phyloP scores from a whole-genome alignment of 768 basidiomycete genomes.

The Amanita fuliginea region DNA sequence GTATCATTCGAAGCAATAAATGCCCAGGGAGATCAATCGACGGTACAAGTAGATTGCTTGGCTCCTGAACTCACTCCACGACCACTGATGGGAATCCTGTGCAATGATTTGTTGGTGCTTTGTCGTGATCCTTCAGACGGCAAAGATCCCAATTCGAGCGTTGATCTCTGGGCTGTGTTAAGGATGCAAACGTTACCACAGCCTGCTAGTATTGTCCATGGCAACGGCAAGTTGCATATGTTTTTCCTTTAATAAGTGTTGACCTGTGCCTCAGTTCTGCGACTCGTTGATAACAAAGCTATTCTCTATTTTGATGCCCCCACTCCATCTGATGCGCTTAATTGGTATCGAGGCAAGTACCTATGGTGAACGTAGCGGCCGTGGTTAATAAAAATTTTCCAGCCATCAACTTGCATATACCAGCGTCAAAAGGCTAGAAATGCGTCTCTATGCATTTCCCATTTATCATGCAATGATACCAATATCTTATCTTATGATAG shows the following conservation, averaged over 20 bases:
- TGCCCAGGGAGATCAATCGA: conserved; percentile 64
- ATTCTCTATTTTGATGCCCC: conserved; percentile 84
- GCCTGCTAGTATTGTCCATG: conserved; percentile 83
- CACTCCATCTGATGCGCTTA: conserved; percentile 74
- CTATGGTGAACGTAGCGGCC: background rate
- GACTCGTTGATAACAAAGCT: conserved; percentile 86
- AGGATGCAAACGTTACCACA: conserved; percentile 91
- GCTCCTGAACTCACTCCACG: conserved; percentile 78
- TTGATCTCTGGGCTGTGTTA: conserved; percentile 95
- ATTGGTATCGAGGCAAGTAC: conserved; percentile 76
- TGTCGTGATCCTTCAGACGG: conserved; percentile 82
- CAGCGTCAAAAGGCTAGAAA: conserved; percentile 62
- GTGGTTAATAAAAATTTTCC: background rate
- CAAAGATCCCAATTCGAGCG: conserved; percentile 56
- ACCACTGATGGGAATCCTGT: conserved; percentile 70
- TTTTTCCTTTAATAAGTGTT: conserved; percentile 2
- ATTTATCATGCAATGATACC: conserved; percentile 2
- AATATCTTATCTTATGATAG: background rate
- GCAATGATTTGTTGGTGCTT: conserved; percentile 89
- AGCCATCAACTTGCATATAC: conserved; percentile 89
- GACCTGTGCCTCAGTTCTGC: conserved; percentile 43
- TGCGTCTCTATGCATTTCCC: background rate
- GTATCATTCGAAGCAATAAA: conserved; percentile 75
- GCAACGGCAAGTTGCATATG: conserved; percentile 45
- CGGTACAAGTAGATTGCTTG: conserved; percentile 85